Percentiles rank a stretch among this genome's conserved stretches.
phyloP scores from a whole-genome alignment of 2,329 filamentous ascomycete species.

The Aureobasidium sp. region DNA sequence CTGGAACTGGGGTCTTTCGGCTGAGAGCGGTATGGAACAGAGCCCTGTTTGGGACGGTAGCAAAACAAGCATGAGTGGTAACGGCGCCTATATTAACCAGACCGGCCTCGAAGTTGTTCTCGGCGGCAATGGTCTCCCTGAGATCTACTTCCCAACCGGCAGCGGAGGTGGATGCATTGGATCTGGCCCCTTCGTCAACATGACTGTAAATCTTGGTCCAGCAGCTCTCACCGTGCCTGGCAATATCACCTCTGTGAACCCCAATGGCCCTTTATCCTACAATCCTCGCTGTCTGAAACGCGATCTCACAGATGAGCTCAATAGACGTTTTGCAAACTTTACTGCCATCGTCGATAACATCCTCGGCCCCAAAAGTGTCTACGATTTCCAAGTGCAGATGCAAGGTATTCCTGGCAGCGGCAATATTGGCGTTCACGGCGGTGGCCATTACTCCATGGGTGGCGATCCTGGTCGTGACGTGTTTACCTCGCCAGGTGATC shows the following conservation, averaged over 20 bases:
- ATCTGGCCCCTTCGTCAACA: slow-evolving; percentile 38
- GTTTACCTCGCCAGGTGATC: slow-evolving; percentile 38
- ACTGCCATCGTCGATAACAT: slow-evolving; percentile 15
- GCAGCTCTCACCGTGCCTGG: neutral
- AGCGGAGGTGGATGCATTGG: slow-evolving; percentile 47
- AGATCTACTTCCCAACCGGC: slow-evolving; percentile 34
- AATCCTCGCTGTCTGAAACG: slow-evolving; percentile 20
- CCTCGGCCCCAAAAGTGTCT: neutral
- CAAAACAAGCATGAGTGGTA: slow-evolving; percentile 31
- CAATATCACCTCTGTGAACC: slow-evolving; percentile 14
- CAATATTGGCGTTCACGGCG: slow-evolving; percentile 33
- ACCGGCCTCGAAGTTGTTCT: slow-evolving; percentile 9
- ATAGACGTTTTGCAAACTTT: slow-evolving; percentile 12
- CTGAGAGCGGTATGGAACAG: slow-evolving; percentile 30
- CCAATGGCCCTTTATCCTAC: slow-evolving; percentile 13
- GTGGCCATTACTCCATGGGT: slow-evolving; percentile 40
- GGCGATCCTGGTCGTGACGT: slow-evolving; percentile 39
- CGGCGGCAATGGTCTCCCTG: slow-evolving; percentile 19
- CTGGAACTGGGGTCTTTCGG: slow-evolving; percentile 46
- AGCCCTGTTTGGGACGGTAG: slow-evolving; percentile 50
- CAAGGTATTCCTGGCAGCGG: slow-evolving; percentile 18
- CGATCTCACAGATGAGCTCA: slow-evolving; percentile 16
- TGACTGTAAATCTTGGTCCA: slow-evolving; percentile 19
- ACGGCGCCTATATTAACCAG: slow-evolving; percentile 16
- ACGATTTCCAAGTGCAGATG: slow-evolving; percentile 17